Conservation (phyloP, 805 yeast genomes). For the Kuraishia capsulata region DNA sequence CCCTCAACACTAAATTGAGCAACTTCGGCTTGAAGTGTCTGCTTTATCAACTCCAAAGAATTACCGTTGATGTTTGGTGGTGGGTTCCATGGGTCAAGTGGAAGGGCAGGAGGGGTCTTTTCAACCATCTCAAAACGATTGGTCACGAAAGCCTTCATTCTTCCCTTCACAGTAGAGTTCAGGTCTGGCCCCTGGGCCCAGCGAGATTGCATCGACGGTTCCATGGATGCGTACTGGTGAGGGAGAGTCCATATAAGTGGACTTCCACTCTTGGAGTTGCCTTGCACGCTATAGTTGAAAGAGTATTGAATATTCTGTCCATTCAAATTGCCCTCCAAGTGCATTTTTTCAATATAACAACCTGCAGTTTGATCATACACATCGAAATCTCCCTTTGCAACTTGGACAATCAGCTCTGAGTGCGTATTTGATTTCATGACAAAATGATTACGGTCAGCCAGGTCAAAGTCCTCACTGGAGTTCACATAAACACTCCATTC, state of each 20-base stretch:
- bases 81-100: conserved; percentile 52
- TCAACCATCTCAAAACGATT: conserved; percentile 20
- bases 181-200: conserved; percentile 18
- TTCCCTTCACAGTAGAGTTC: conserved; percentile 48
- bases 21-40: conserved; percentile 44
- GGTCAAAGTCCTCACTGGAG: conserved; percentile 12
- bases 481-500: conserved; percentile 60
- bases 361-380: conserved; percentile 52
- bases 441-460: conserved; percentile 10
- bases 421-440: conserved; percentile 19
- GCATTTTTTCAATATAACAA: conserved; percentile 24
- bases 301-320: conserved; percentile 18
- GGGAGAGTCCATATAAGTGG: conserved; percentile 42
- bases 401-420: conserved; percentile 24
- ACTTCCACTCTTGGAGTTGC: conserved; percentile 28
- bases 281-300: conserved; percentile 33
- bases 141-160: conserved; percentile 36
- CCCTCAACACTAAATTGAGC: conserved; percentile 41
- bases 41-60: conserved; percentile 28
- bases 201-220: no score
- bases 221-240: conserved; percentile 24
- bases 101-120: conserved; percentile 18
- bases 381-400: conserved; percentile 6
- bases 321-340: not conserved
- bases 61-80: conserved; percentile 23